Evolutionary conservation across 768 basidiomycete species (phyloP).

Genomic region (Lactarius pseudohatsudake): DNA sequence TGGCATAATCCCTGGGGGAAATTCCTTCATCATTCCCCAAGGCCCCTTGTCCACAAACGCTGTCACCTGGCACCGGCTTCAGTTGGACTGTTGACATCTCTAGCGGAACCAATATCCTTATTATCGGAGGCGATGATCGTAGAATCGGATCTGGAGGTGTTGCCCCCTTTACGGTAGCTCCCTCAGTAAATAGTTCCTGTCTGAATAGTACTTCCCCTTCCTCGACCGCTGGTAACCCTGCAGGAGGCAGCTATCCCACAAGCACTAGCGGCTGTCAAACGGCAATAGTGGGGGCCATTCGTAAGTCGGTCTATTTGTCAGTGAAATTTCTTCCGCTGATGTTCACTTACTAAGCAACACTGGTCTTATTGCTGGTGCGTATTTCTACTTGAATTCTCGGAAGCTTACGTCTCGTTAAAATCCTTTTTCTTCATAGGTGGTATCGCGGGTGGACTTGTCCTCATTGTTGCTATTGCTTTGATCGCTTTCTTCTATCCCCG

Average conservation of each 20-base stretch:
- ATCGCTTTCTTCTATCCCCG: slow-evolving; percentile 50
- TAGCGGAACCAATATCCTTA: slow-evolving; percentile 60
- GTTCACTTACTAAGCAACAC: slow-evolving; percentile 6
- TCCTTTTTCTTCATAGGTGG: slow-evolving; percentile 50
- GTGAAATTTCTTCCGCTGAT: neutral
- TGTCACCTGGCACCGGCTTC: slow-evolving; percentile 60
- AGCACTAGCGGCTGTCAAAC: slow-evolving; percentile 40
- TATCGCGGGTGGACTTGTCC: slow-evolving; percentile 55
- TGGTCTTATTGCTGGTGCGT: slow-evolving; percentile 23
- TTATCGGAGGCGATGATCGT: slow-evolving; percentile 65
- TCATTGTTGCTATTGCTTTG: slow-evolving; percentile 42
- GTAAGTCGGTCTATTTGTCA: slow-evolving; percentile 8
- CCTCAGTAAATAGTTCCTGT: slow-evolving; percentile 54
- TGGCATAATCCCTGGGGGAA: slow-evolving; percentile 77
- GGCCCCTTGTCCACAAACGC: slow-evolving; percentile 43
- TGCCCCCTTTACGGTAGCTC: slow-evolving; percentile 51
- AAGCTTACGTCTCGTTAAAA: neutral
- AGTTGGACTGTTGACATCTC: slow-evolving; percentile 64
- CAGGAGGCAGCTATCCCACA: slow-evolving; percentile 71
- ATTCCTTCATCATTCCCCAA: slow-evolving; percentile 65
- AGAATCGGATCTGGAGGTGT: slow-evolving; percentile 75
- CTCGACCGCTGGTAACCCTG: slow-evolving; percentile 73
- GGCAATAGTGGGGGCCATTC: slow-evolving; percentile 30
- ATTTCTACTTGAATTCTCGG: neutral
- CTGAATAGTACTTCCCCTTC: slow-evolving; percentile 62